Conservation (phyloP, 2,329 filamentous ascomycete genomes). For the Arthrobotrys megalospora region DNA sequence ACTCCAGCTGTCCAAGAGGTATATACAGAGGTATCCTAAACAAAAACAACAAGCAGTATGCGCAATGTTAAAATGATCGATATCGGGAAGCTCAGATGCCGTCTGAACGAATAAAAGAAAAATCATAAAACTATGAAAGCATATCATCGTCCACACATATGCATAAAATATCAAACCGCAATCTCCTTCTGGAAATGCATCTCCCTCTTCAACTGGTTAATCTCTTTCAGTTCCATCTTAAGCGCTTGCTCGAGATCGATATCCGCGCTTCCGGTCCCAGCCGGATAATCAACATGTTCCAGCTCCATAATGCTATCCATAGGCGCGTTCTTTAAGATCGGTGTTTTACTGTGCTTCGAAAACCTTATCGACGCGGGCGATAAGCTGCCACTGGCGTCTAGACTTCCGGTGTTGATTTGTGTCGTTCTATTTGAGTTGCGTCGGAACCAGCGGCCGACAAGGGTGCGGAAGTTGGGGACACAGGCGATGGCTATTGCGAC, state of each 20-base stretch:
- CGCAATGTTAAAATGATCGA: not conserved
- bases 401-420: conserved; percentile 33
- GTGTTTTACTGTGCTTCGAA: conserved; percentile 60
- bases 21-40: conserved; percentile 35
- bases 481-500: conserved; percentile 56
- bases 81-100: not conserved
- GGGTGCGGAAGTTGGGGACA: conserved; percentile 53
- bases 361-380: conserved; percentile 58
- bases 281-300: conserved; percentile 58
- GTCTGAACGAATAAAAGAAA: not conserved
- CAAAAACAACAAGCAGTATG: not conserved
- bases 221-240: conserved; percentile 54
- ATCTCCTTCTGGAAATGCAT: conserved; percentile 44
- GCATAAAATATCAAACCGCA: not conserved
- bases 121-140: conserved; percentile 1
- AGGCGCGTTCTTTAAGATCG: conserved; percentile 52
- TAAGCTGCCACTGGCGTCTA: conserved; percentile 51
- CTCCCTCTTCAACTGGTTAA: conserved; percentile 50
- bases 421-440: conserved; percentile 18
- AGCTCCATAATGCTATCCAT: conserved; percentile 60
- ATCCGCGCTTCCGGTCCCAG: conserved; percentile 54
- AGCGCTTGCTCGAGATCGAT: conserved; percentile 58
- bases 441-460: conserved; percentile 48
- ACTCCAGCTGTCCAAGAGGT: conserved; percentile 31
- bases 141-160: conserved; percentile 17